A percentile compares a stretch with the other conserved stretches of the same genome.
phyloP scores from a whole-genome alignment of 805 yeast species.

The Pichia nanzhaoensis region DNA sequence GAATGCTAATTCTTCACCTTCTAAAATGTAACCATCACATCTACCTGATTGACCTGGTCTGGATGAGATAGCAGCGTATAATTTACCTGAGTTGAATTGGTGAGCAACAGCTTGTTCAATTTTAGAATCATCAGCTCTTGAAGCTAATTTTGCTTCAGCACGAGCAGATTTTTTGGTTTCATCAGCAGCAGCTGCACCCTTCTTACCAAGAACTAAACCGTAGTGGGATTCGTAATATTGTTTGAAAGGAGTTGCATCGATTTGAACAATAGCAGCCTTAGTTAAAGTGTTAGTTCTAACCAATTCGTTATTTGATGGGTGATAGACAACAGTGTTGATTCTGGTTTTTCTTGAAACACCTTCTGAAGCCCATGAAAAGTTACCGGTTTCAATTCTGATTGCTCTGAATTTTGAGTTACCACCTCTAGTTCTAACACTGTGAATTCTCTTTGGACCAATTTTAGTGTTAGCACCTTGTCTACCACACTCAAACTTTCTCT shows the following conservation, averaged over 20 bases:
- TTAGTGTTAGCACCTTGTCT: constrained; percentile 99
- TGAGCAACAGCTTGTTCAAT: constrained; percentile 86
- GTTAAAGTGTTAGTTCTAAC: constrained; percentile 99
- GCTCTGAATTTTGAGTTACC: constrained; percentile 99
- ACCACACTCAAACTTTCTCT: constrained; percentile 99
- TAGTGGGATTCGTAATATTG: constrained; percentile 99
- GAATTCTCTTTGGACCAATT: constrained; percentile 98
- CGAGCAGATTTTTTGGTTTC: constrained; percentile 62
- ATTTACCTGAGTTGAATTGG: constrained; percentile 98
- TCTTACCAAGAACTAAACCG: constrained; percentile 91
- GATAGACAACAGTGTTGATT: constrained; percentile 96
- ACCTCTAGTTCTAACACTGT: constrained; percentile 99
- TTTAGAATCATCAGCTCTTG: constrained; percentile 81
- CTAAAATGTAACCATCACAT: constrained; percentile 99
- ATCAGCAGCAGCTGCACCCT: constrained; percentile 48
- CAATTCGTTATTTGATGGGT: constrained; percentile 99
- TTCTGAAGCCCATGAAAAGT: constrained; percentile 99
- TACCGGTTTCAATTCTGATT: constrained; percentile 96
- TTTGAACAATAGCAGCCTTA: constrained; percentile 97
- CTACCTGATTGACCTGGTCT: constrained; percentile 99
- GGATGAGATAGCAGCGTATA: constrained; percentile 96
- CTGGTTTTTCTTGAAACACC: constrained; percentile 99
- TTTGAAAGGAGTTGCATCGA: constrained; percentile 99
- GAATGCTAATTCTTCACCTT: constrained; percentile 99
- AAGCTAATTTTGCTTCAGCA: constrained; percentile 86